Base-by-base conservation (phyloP, 2,329 filamentous ascomycete species). In the Laburnicola sp. region DNA sequence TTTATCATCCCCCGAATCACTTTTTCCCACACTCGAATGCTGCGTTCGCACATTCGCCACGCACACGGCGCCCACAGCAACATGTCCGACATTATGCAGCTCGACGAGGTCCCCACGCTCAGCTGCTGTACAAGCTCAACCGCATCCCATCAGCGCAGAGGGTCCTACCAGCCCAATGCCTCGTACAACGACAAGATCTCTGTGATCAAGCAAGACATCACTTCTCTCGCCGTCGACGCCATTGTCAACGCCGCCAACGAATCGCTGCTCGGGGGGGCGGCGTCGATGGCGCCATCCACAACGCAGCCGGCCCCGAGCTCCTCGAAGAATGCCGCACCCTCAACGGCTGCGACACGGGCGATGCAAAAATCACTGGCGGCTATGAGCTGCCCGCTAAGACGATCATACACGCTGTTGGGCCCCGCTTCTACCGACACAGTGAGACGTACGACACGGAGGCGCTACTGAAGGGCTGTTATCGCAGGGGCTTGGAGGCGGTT, bases 221-320 rank as follows among this genome's bases (percentile, higher is more conserved):
- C 92, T 10, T 85, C 79, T 10, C 82, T 97, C 3, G 71, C 80
- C 28, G 81, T 91, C 39, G 89, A 91, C 66, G 87, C 88, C 57
- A 94, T 97, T 61, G 92, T 97, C 71, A 97, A 97, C 71, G 93
- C 94, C 1, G 93, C 94, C 38, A 97, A 97, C 72, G 75, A 74
- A 7, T 81, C 80, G 1, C 83, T 97, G 0, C 80, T 88, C 0
- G 91, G 92, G 94, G 94, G 46, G 91, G 91, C n/a, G 94, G 94
- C 31, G 91, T 97, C 11, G 78, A 80, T 50, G 78, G 78, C 34
- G 76, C 91, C 26, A 97, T 97, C 62, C 94, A 97, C 71, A 74
- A 81, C 27, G 91, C 87, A 35, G 93, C 94, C 0, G 94, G 94
- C 0, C 82, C 76, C 0, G 72, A 73, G 0, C 82, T 97, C 0